Evolutionary conservation across 2,329 filamentous ascomycete species (phyloP).

Genomic region (Epichloe brachyelytri): DNA sequence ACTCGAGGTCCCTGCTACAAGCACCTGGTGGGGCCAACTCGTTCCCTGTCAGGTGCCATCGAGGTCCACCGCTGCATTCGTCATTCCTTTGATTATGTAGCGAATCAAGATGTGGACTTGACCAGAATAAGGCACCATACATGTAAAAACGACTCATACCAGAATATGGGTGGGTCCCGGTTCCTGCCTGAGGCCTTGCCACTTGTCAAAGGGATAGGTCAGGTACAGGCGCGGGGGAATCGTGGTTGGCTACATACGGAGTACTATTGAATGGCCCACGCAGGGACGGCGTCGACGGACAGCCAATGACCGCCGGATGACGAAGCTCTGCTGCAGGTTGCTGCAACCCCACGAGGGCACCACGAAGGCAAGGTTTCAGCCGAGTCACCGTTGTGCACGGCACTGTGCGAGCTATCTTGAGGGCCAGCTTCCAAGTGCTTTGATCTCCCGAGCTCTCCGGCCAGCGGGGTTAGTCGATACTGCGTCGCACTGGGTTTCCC

Average conservation of each 20-base stretch:
- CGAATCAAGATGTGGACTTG: no score
- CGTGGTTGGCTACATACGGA: background rate
- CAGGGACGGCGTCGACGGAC: background rate
- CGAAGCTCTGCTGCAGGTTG: background rate
- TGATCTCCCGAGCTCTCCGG: no score
- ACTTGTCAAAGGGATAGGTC: background rate
- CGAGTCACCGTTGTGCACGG: background rate
- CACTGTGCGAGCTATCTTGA: conserved; percentile 1
- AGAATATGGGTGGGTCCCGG: no score
- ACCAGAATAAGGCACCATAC: no score
- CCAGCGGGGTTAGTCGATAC: background rate
- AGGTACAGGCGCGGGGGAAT: background rate
- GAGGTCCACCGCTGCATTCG: conserved; percentile 7
- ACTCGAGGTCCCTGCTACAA: background rate
- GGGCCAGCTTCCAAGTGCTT: no score
- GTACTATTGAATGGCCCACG: background rate
- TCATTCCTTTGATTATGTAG: background rate
- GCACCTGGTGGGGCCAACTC: conserved; percentile 1
- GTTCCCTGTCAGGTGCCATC: conserved; percentile 9
- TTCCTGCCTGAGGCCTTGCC: no score
- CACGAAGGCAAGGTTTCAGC: conserved; percentile 1
- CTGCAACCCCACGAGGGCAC: background rate
- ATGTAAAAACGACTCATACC: no score
- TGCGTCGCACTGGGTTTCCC: background rate
- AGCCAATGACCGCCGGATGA: background rate